Evolutionary conservation across 148 eudicot genomes (phyloP), one percentile per base, ranked within the genome.

Genomic region (Rhododendron molle): DNA sequence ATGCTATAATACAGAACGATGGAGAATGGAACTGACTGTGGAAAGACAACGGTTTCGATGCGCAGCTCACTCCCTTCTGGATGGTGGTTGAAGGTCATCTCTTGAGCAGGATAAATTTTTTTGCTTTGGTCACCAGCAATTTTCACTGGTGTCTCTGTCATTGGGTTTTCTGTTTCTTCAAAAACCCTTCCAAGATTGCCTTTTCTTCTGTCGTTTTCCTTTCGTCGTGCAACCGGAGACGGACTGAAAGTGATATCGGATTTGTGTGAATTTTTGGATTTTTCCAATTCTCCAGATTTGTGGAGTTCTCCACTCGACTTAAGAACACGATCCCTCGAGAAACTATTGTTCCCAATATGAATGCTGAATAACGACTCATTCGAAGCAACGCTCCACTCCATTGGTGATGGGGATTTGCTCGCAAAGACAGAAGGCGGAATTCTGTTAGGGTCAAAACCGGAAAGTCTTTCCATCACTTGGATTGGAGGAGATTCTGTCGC

Each of bases 281-380:
- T 47, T 11, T 23, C 50, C 44, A 60, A n/a, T 36, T 60, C 84
- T 82, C 36, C 76, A 38, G 73, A 26, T 54, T 26, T 82, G 50
- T 43, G 76, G 84, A 40, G 52, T 43, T 82, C 74, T 65, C 52
- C 54, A 26, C 12, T 81, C 20, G 11, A 38, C 83, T 16, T 81
- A 50, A 28, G 38, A 49, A 46, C 65, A 30, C 40, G 28, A 56
- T 81, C 83, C 83, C 30, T 81, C 5, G 83, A 32, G 3, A 40
- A 38, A 43, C 84, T 65, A n/a, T 40, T 82, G 74, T 82, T 82
- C 36, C 74, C 84, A 43, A 82, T 65, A 0, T 12, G 50, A 82
- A 82, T 38, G 84, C 84, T 82, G 76, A 82, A 82, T 65, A 82
- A 38, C 0, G 84, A 82, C 23, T 82, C 84, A 82, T 62, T 82